These are phyloP conservation scores for Annulohypoxylon truncatum DNA, from an alignment of 2,329 filamentous ascomycete species.

Conservation along the genomic window DNA sequence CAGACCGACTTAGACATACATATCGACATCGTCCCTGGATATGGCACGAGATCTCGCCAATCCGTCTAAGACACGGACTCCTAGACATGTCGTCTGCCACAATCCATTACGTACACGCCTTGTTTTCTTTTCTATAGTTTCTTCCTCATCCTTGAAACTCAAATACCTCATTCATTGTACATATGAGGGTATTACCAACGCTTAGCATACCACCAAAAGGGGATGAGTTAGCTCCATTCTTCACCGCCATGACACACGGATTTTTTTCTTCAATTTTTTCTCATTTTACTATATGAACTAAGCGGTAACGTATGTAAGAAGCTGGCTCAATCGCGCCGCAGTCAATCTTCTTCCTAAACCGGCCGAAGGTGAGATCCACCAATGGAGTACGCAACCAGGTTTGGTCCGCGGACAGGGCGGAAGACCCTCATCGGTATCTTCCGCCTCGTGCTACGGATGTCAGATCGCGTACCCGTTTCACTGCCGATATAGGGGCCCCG, in stretches of 20 bases:
- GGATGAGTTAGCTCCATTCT: neutral
- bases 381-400: slow-evolving; percentile 20
- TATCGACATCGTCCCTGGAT: slow-evolving; percentile 28
- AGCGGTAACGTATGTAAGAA: slow-evolving; percentile 26
- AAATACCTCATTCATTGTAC: neutral
- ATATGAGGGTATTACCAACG: neutral
- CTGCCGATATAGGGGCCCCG: neutral
- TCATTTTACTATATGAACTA: neutral
- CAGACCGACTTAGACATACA: slow-evolving; percentile 4
- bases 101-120: slow-evolving; percentile 30
- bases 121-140: slow-evolving; percentile 2
- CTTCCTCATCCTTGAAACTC: slow-evolving; percentile 8
- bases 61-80: slow-evolving; percentile 16
- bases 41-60: slow-evolving; percentile 37
- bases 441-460: slow-evolving; percentile 24
- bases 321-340: slow-evolving; percentile 14
- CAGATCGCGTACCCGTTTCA: slow-evolving; percentile 15
- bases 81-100: neutral
- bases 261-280: neutral
- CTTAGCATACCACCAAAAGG: slow-evolving; percentile 1
- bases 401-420: neutral
- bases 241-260: slow-evolving; percentile 13
- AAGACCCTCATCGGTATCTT: slow-evolving; percentile 2
- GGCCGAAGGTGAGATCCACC: slow-evolving; percentile 6
- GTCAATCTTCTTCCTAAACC: slow-evolving; percentile 27